Base-by-base conservation (phyloP, 2,329 filamentous ascomycete genomes). In the Fusarium sp. region DNA sequence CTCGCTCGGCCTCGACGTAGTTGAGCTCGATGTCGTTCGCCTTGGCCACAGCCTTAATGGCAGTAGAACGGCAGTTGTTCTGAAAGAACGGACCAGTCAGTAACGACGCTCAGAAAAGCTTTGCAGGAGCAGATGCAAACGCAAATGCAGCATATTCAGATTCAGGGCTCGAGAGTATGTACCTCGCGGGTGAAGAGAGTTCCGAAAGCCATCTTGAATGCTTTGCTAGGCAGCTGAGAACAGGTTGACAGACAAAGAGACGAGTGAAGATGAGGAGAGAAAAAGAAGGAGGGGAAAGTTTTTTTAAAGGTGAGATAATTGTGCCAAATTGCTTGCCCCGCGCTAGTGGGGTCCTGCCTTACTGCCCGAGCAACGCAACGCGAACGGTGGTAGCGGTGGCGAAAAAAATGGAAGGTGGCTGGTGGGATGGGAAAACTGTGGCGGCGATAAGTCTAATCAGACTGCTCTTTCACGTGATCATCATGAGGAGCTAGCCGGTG, bases 21-120 rank as follows among this genome's bases (percentile, higher is more conserved):
- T 97, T 93, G 76, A 99, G 83, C 73, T 98, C 94, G 80, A 99
- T 89, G 81, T 92, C 90, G 85, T 98, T 98, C 85, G 93, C 94
- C 91, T 99, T 98, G 77, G 96, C 96, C 80, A 97, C 93, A 77
- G 93, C 94, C 82, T 91, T 89, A 83, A 97, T 92, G 81, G 91
- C 90, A 78, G 91, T 92, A 82, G 91, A 92, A 86, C 95, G 94
- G 83, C 92, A 86, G 89, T 97, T 97, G 80, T 87, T 88, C 94
- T 97, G 79, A 64, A 74, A 66, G 69, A 65, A 65, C 63, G 58
- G 68, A 70, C 58, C 71, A 66, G 73, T 78, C 72, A 77, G 75
- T 71, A 78, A 85, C 76, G 55, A 55, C 63, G 65, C 66, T 65
- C 67, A 53, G 46, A 50, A 45, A 67, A 62, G 51, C 55, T 44